Evolutionary conservation across 2,329 filamentous ascomycete genomes (phyloP).

Genomic region (Epichloe coenophiala): DNA sequence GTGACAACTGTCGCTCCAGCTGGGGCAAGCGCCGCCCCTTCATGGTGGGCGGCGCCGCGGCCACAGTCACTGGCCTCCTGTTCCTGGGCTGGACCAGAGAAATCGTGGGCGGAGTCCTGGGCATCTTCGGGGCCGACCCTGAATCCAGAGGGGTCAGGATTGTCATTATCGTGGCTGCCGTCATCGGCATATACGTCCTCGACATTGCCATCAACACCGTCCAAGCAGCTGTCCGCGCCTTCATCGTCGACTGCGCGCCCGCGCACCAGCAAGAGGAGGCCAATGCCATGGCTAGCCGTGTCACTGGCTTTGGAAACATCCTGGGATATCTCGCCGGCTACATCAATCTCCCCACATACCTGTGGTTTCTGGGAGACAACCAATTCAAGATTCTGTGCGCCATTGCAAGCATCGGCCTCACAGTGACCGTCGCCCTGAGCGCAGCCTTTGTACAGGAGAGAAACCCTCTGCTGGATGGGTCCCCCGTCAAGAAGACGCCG

Average conservation of each 20-base stretch:
- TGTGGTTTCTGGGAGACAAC: conserved; percentile 71
- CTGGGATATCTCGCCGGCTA: conserved; percentile 82
- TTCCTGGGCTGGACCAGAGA: conserved; percentile 63
- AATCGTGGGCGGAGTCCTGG: conserved; percentile 52
- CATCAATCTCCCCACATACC: conserved; percentile 56
- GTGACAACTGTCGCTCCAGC: conserved; percentile 58
- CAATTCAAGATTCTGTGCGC: conserved; percentile 91
- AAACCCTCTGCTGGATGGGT: conserved; percentile 62
- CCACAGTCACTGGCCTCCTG: conserved; percentile 55
- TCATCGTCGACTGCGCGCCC: conserved; percentile 86
- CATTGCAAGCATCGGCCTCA: conserved; percentile 65
- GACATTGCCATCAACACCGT: conserved; percentile 97
- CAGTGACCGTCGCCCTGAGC: conserved; percentile 56
- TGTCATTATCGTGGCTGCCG: conserved; percentile 62
- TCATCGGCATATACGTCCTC: conserved; percentile 75
- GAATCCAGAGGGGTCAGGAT: conserved; percentile 51
- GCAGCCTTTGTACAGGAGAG: conserved; percentile 59
- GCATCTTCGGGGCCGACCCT: conserved; percentile 57
- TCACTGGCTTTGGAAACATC: conserved; percentile 81
- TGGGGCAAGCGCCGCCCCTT: conserved; percentile 77
- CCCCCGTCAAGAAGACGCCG: conserved; percentile 40
- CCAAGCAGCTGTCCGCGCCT: conserved; percentile 80
- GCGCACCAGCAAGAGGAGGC: conserved; percentile 87
- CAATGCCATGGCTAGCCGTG: conserved; percentile 85
- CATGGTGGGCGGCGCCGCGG: conserved; percentile 56